Conservation (phyloP, 169 alveolate genomes). For the Babesia bovis region DNA sequence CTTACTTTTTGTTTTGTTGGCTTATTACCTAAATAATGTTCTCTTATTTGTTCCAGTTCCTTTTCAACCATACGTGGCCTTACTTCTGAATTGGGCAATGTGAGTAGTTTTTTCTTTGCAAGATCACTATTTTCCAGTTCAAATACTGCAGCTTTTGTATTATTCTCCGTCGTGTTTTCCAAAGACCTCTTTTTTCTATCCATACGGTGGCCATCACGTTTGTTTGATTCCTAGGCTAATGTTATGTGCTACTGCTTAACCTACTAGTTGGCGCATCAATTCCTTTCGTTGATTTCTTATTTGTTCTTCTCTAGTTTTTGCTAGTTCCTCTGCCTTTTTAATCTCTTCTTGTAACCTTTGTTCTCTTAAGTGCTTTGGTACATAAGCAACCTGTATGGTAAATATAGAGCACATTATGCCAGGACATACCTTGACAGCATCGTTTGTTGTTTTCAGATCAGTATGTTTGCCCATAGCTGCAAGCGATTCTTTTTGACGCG, state of each 20-base stretch:
- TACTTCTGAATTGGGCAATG: slow-evolving; percentile 47
- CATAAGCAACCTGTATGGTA: slow-evolving; percentile 52
- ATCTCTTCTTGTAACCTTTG: slow-evolving; percentile 59
- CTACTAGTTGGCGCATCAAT: slow-evolving; percentile 21
- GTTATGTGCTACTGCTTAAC: not conserved
- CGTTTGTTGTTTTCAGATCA: not conserved
- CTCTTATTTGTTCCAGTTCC: slow-evolving; percentile 84
- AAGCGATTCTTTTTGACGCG: too few species aligned
- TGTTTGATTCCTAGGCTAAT: not conserved
- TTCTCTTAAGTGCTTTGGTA: slow-evolving; percentile 70
- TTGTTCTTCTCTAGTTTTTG: slow-evolving; percentile 30
- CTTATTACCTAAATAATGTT: slow-evolving; percentile 86
- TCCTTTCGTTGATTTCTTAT: slow-evolving; percentile 15
- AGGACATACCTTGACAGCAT: slow-evolving; percentile 43
- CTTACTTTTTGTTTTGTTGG: slow-evolving; percentile 83
- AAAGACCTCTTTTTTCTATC: too few species aligned
- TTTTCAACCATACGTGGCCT: slow-evolving; percentile 72
- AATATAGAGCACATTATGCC: slow-evolving; percentile 14
- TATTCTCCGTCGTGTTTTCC: too few species aligned
- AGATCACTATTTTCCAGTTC: slow-evolving; percentile 65
- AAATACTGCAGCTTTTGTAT: too few species aligned
- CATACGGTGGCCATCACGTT: too few species aligned
- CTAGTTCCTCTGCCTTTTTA: slow-evolving; percentile 37
- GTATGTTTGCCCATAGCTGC: too few species aligned
- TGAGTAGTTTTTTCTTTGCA: slow-evolving; percentile 49